Base-by-base conservation (phyloP, 129 eudicot species). In the Lactuca saligna region DNA sequence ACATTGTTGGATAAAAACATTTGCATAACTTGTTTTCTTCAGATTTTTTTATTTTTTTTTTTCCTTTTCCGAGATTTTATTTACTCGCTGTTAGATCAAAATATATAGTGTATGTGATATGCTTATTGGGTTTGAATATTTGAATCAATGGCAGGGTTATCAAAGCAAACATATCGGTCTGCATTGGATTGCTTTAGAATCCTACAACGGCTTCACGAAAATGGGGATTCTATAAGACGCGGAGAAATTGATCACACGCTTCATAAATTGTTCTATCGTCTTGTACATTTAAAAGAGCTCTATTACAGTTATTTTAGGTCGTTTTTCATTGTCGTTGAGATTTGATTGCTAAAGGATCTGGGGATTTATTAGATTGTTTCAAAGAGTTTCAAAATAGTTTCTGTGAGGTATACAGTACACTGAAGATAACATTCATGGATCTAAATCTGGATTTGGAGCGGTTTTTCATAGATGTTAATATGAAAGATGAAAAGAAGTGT, bases 81-180 rank as follows among this genome's bases (percentile, higher is more conserved):
- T 16, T 7, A 7, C 16, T 53, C 55, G 16, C 29, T 33, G 38
- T 31, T 39, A 38, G 70, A 73, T 73, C 78, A 63, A 35, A 35
- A 6, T 25, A n/a, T 11, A n/a, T 20, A 38, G 4, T 66, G 33
- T 16, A 16, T 49, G 59, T 53, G 64, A 42, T 57, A 15, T 65
- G 17, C 39, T 25, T 16, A 35, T 59, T 59, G 68, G 62, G 56
- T 75, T 75, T 75, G 74, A 35, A n/a, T 10, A 4, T 67, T 75
- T 50, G 44, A 66, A 50, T 75, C 20, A 67, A 67, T 67, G 56
- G 56, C 80, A 75, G 80, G 79, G 25, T 75, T 42, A 14, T 66
- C 61, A 14, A 58, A 66, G 67, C 62, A 42, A 75, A 48, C 59
- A 75, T 16, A 57, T 57, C 41, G 53, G 39, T 66, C 12, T 67